phyloP scores from a whole-genome alignment of 768 basidiomycete genomes.

The Termitomyces heimii region DNA sequence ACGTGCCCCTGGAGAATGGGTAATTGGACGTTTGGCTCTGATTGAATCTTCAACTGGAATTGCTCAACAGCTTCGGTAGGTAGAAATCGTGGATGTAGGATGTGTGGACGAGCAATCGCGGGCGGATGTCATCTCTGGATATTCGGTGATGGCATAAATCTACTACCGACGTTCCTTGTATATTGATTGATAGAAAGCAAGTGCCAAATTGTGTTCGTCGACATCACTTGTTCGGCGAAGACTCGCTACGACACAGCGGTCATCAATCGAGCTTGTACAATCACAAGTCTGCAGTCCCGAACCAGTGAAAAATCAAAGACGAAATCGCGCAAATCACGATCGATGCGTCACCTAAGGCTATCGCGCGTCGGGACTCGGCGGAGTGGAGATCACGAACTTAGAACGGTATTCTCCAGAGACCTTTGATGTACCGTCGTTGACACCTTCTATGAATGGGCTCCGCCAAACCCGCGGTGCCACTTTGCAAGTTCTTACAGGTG shows the following conservation, averaged over 20 bases:
- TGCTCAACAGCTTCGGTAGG: not conserved
- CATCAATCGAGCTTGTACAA: not conserved
- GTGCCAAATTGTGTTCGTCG: not conserved
- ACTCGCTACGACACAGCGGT: not conserved
- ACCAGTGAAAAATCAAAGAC: not conserved
- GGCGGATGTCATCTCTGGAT: not conserved
- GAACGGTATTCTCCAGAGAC: slow-evolving; percentile 2
- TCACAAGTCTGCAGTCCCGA: not conserved
- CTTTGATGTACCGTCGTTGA: slow-evolving; percentile 8
- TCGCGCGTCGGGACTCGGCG: not conserved
- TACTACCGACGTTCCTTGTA: not conserved
- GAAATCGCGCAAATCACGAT: not conserved
- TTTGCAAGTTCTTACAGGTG: not conserved
- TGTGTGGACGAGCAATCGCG: not conserved
- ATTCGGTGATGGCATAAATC: not conserved
- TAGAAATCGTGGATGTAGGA: not conserved
- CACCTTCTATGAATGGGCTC: not conserved
- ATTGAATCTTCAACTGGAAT: not conserved
- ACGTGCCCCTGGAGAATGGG: not conserved
- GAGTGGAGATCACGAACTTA: not conserved
- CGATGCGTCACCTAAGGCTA: not conserved
- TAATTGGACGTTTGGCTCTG: not conserved
- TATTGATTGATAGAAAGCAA: not conserved
- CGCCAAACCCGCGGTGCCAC: not conserved
- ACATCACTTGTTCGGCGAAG: not conserved